Conservation (phyloP, 2,329 filamentous ascomycete genomes). For the Bipolaris oryzae region DNA sequence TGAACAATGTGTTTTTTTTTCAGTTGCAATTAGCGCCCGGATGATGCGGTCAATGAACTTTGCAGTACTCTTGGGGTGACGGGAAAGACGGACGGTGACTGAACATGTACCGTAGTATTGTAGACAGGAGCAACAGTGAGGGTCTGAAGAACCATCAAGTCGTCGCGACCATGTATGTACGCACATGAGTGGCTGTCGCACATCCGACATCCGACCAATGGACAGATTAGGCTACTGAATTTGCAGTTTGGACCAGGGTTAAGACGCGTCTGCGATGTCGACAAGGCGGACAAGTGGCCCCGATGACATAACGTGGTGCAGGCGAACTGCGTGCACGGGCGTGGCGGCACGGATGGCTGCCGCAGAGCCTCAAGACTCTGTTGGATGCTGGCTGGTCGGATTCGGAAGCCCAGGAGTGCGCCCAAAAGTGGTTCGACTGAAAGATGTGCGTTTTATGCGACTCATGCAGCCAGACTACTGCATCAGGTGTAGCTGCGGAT, state of each 20-base stretch:
- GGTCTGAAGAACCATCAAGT: not conserved
- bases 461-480: not conserved
- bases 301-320: slow-evolving; percentile 6
- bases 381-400: slow-evolving; percentile 2
- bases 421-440: slow-evolving; percentile 1
- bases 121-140: not conserved
- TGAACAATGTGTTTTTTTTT: slow-evolving; percentile 5
- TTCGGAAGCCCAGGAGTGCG: not conserved
- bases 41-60: not conserved
- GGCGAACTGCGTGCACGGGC: slow-evolving; percentile 4
- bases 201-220: not conserved
- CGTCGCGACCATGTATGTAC: not conserved
- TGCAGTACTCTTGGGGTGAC: not conserved
- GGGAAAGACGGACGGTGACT: not conserved
- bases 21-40: not conserved
- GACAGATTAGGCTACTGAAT: not conserved
- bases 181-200: not conserved
- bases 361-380: slow-evolving; percentile 15
- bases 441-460: not conserved
- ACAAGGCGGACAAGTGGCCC: slow-evolving; percentile 11
- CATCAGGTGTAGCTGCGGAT: not conserved
- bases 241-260: slow-evolving; percentile 1
- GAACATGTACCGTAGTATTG: not conserved
- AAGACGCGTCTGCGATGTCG: slow-evolving; percentile 6
- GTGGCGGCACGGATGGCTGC: slow-evolving; percentile 1